Evolutionary conservation across 805 yeast species (phyloP).

Genomic region (Saccharomycopsis amapae): DNA sequence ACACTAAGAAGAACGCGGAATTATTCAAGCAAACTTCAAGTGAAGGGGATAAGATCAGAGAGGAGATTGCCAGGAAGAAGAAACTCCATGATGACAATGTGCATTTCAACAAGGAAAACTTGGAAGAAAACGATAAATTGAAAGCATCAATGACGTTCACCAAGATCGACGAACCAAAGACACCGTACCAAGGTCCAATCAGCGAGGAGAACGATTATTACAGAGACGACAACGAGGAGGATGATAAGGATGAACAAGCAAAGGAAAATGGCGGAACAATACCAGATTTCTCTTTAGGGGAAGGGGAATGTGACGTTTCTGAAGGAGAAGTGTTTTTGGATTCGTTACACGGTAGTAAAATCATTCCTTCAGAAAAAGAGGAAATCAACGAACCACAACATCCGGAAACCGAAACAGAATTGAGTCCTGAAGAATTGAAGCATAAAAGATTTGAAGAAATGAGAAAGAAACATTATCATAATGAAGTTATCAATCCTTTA

Average conservation of each 20-base stretch:
- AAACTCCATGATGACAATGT: constrained; percentile 33
- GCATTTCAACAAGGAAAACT: constrained; percentile 80
- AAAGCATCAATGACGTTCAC: constrained; percentile 39
- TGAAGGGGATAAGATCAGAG: constrained; percentile 42
- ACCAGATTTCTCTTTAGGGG: constrained; percentile 50
- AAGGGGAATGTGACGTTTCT: constrained; percentile 39
- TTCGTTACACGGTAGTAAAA: constrained; percentile 38
- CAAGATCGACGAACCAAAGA: constrained; percentile 88
- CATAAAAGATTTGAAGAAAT: constrained; percentile 66
- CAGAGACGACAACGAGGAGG: constrained; percentile 58
- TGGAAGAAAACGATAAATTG: constrained; percentile 47
- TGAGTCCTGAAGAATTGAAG: constrained; percentile 35
- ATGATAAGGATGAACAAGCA: constrained; percentile 23
- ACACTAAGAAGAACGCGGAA: constrained; percentile 70
- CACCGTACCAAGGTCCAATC: constrained; percentile 89
- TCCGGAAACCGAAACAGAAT: constrained; percentile 17
- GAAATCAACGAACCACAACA: constrained; percentile 8
- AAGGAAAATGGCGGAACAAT: constrained; percentile 25
- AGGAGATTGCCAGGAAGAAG: constrained; percentile 36
- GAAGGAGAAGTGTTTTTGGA: constrained; percentile 23
- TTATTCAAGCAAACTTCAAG: constrained; percentile 29
- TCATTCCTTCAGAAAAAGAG: constrained; percentile 26
- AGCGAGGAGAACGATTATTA: constrained; percentile 71
- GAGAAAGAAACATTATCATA: constrained; percentile 75
- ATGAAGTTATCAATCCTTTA: constrained; percentile 39